Evolutionary conservation across 2,329 filamentous ascomycete species (phyloP).

Genomic region (Hymenoscyphus infarciens): DNA sequence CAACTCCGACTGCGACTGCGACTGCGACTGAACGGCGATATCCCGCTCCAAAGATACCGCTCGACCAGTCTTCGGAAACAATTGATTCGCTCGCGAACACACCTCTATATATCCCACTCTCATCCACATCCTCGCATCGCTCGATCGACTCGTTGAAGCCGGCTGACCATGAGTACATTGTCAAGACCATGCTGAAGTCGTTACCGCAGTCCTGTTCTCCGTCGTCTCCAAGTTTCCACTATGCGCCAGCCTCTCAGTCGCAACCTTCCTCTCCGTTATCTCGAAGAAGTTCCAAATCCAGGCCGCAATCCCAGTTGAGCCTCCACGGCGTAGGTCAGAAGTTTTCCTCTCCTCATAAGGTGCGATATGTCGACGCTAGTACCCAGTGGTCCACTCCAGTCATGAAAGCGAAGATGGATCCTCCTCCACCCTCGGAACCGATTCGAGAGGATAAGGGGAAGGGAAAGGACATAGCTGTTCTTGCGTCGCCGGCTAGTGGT

Average conservation of each 20-base stretch:
- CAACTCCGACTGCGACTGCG: not conserved
- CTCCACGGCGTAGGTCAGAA: constrained; percentile 13
- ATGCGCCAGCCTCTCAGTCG: constrained; percentile 29
- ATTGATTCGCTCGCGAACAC: not conserved
- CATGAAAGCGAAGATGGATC: constrained; percentile 24
- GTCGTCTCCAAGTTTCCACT: constrained; percentile 30
- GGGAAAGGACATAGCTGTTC: constrained; percentile 1
- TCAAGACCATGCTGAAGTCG: constrained; percentile 33
- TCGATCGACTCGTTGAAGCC: not conserved
- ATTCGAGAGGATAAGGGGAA: constrained; percentile 10
- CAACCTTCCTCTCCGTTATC: constrained; percentile 27
- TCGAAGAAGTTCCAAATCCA: constrained; percentile 25
- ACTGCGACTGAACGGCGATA: not conserved
- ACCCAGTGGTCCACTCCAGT: constrained; percentile 32
- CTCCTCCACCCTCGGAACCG: constrained; percentile 9
- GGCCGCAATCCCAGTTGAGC: constrained; percentile 15
- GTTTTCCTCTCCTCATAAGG: constrained; percentile 17
- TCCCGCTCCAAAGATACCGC: not conserved
- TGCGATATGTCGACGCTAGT: constrained; percentile 32
- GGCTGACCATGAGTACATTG: constrained; percentile 10
- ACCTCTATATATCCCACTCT: not conserved
- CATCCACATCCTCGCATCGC: not conserved
- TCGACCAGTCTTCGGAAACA: not conserved
- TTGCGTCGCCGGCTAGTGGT: constrained; percentile 4
- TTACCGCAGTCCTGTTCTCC: constrained; percentile 29